Base-by-base conservation (phyloP, 768 basidiomycete genomes). In the Cantharellus anzutake region DNA sequence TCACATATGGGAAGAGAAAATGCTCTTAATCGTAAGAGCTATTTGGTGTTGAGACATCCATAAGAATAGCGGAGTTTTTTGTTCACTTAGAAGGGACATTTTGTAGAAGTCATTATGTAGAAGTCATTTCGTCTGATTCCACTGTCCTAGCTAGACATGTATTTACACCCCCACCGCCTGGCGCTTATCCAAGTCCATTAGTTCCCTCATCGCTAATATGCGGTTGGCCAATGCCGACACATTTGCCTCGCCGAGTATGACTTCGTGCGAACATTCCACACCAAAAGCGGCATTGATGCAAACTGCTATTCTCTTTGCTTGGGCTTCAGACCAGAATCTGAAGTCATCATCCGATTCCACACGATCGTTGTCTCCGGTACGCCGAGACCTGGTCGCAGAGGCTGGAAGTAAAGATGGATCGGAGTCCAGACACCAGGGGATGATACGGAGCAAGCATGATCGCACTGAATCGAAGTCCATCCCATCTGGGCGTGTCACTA, bases 201-300 rank as follows among this genome's bases (percentile, higher is more conserved):
- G 52, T 37, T 55, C 52, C 52, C 35, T 55, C 11, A 37, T 55
- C 11, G 83, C 78, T 63, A 93, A 70, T 65, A 99, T 87, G 66
- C 90, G 76, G 65, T 84, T 84, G 2, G 90, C 82, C 61, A 99
- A 72, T 37, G 83, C 75, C n/a, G 81, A 79, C 67, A 97, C 69
- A 70, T 98, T 98, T 37, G 96, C 92, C 66, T 96, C 91, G 2
- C 90, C 94, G 53, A 98, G 75, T 56, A 99, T 77, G 42, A 99
- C 91, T 66, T 94, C 89, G 34, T 82, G 79, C 4, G 82, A 83
- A 68, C 91, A 84, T 67, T 98, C 93, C 44, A 97, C 84, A 35
- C 77, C 80, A 70, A 96, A 97, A 39, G 84, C 79, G 68, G 88
- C 80, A 64, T 86, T 73, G 60, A 94, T 81, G 37, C 81, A 83